A percentile compares a stretch with the other conserved stretches of the same genome.
phyloP scores from a whole-genome alignment of 208 protist species.

The Lotmaria passim region DNA sequence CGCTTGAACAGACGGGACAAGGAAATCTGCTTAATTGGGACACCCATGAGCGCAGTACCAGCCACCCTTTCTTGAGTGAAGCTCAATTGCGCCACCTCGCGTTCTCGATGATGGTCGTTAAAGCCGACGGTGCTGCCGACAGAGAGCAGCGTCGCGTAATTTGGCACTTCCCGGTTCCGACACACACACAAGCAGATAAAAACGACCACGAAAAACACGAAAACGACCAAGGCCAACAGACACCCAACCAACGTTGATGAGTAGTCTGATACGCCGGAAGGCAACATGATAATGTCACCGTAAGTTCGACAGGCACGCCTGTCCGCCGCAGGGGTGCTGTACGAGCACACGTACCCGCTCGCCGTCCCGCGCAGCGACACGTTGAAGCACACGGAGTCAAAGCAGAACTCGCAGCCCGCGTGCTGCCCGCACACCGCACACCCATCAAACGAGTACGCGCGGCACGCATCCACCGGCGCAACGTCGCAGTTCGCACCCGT shows the following conservation, averaged over 20 bases:
- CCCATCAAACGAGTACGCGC: conserved; percentile 40
- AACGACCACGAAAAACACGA: neutral
- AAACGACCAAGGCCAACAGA: neutral
- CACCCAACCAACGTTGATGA: neutral
- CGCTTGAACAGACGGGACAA: conserved; percentile 30
- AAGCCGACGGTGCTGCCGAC: neutral
- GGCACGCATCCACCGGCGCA: conserved; percentile 38
- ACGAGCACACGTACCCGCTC: conserved; percentile 44
- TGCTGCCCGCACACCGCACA: conserved; percentile 39
- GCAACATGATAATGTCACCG: neutral
- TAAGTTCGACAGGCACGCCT: conserved; percentile 24
- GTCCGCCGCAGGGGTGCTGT: conserved; percentile 29
- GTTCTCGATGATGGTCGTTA: neutral
- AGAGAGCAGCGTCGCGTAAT: neutral
- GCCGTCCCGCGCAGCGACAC: conserved; percentile 26
- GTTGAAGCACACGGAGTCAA: conserved; percentile 51
- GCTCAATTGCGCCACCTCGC: conserved; percentile 11
- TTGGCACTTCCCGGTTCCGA: neutral
- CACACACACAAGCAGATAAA: neutral
- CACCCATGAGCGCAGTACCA: neutral
- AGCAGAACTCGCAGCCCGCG: conserved; percentile 46
- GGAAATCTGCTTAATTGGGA: conserved; percentile 32
- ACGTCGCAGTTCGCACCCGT: conserved; percentile 27
- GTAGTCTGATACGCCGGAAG: neutral
- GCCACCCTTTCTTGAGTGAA: neutral